These are phyloP conservation scores for Trichoderma erinaceum DNA, from an alignment of 495 filamentous ascomycete species.

Conservation along the genomic window DNA sequence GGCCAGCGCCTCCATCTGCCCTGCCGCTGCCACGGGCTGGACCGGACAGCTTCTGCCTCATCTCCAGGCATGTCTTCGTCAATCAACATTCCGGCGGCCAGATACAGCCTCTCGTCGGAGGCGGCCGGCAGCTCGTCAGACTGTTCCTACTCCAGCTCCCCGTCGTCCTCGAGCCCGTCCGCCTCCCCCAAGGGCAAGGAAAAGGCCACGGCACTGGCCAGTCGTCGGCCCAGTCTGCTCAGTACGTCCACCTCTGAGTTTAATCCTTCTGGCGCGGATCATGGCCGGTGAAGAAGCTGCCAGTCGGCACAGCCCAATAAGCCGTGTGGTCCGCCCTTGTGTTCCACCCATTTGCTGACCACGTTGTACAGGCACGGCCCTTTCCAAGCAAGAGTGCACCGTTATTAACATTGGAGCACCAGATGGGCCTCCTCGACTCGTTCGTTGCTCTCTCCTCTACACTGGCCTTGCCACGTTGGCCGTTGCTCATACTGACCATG, in stretches of 20 bases:
- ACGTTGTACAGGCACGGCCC: constrained; percentile 46
- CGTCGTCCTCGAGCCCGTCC: constrained; percentile 35
- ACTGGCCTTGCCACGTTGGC: neutral
- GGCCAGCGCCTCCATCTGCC: neutral
- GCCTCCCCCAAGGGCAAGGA: constrained; percentile 33
- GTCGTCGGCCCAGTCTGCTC: constrained; percentile 48
- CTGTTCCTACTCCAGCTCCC: constrained; percentile 50
- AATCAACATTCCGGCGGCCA: constrained; percentile 43
- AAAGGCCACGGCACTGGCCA: constrained; percentile 30
- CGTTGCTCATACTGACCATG: constrained; percentile 18
- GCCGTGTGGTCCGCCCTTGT: constrained; percentile 13
- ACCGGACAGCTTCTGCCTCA: neutral
- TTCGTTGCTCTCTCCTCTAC: constrained; percentile 31
- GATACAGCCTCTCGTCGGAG: constrained; percentile 33
- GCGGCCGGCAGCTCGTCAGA: constrained; percentile 39
- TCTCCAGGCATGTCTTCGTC: constrained; percentile 41
- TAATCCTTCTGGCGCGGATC: neutral
- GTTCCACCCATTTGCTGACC: constrained; percentile 17
- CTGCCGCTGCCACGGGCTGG: neutral
- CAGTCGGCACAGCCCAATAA: constrained; percentile 5
- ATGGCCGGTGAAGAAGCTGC: neutral
- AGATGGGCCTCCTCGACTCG: constrained; percentile 56
- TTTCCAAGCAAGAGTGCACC: constrained; percentile 59
- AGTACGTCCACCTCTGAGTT: constrained; percentile 34
- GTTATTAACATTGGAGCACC: constrained; percentile 61